phyloP scores from a whole-genome alignment of 176 grass and related monocot genomes.

The Aegilops umbellulata region DNA sequence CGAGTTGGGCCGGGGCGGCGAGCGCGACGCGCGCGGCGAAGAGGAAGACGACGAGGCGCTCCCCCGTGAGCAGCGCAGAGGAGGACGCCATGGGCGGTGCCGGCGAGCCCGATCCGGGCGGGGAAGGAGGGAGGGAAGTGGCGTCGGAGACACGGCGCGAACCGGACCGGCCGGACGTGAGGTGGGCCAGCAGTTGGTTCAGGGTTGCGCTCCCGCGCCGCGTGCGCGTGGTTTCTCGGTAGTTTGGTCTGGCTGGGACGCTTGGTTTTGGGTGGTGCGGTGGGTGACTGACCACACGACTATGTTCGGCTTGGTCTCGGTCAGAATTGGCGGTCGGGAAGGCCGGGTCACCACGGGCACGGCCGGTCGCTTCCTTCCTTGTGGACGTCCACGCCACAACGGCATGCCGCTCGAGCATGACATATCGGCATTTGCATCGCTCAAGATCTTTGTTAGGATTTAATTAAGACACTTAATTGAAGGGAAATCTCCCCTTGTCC shows the following conservation, averaged over 20 bases:
- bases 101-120: not conserved
- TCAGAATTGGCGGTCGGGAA: not conserved
- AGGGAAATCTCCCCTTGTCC: no score
- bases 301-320: not conserved
- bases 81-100: not conserved
- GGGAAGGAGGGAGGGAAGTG: not conserved
- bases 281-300: not conserved
- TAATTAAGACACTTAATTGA: no score
- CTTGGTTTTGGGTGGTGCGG: not conserved
- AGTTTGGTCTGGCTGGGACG: not conserved
- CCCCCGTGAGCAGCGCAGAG: slow-evolving; percentile 51
- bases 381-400: no score
- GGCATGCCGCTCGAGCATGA: no score
- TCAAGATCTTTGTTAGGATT: no score
- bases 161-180: not conserved
- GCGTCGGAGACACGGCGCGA: slow-evolving; percentile 5
- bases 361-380: no score
- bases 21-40: slow-evolving; percentile 74
- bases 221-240: not conserved
- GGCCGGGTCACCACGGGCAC: not conserved
- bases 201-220: not conserved
- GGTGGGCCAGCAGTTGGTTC: not conserved
- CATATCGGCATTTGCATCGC: no score
- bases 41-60: slow-evolving; percentile 77
- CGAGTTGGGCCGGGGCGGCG: slow-evolving; percentile 51